Base-by-base conservation (phyloP, 1,284 basidiomycete genomes). In the Malassezia globosa region DNA sequence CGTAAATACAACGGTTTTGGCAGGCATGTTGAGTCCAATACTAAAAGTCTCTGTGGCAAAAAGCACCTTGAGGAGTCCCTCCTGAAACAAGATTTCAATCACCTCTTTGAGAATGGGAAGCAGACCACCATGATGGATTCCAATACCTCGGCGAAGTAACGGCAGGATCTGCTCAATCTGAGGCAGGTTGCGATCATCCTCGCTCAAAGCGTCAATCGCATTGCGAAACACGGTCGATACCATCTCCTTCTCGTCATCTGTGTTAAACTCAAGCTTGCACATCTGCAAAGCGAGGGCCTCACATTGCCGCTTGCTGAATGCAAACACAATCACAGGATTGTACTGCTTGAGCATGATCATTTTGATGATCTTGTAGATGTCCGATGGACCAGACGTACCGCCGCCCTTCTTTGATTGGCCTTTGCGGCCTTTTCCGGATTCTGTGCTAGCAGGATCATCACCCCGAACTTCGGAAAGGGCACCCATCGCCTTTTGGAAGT, bases 1-100 rank as follows among this genome's bases (percentile, higher is more conserved):
- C 0, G 89, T 95, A 77, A 97, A 96, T 19, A 99, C 92, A 46
- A 99, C 94, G 6, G 94, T 97, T 76, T 95, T 96, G 27, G 94
- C 94, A 10, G 94, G 94, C 94, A 99, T 99, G 75, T 99, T 99
- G 44, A 99, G 77, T 48, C 94, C 92, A 61, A 99, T 99, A 4
- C 90, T 95, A 76, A 99, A 99, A 0, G 94, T 99, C 74, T 99
- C 94, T 0, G 94, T 99, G 2, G 94, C 94, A 66, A 97, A 99
- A 31, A 99, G 80, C 19, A 90, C 89, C 73, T 97, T 99, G 77
- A 97, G 89, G 45, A 97, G 77, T n/a, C 94, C 92, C 69, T 97
- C 94, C 69, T 97, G 92, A 77, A 99, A 99, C 26, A 99, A 78
- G 57, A 99, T 95, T 74, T 99, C 94, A 72, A 99, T 96, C 42